A percentile compares a stretch with the other conserved stretches of the same genome.
These are phyloP conservation scores for Staphylotrichum longicolle DNA, from an alignment of 495 filamentous ascomycete species.

Conservation along the genomic window DNA sequence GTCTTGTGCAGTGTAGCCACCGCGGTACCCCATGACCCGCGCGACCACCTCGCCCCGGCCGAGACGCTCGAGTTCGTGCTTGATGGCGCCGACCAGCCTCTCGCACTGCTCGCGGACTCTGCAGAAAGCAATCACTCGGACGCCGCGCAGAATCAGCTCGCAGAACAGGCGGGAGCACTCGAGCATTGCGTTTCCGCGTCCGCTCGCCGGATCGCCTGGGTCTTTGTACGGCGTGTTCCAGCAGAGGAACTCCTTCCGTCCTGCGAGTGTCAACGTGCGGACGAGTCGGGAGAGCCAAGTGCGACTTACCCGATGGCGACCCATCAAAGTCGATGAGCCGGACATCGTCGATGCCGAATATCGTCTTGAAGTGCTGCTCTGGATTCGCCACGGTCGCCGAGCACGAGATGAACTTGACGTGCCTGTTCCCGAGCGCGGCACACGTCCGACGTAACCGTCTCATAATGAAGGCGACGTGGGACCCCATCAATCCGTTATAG, in stretches of 20 bases:
- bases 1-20: conserved; percentile 94
- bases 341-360: conserved; percentile 84
- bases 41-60: conserved; percentile 70
- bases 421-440: conserved; percentile 83
- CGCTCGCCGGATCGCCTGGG: conserved; percentile 78
- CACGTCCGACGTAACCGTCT: conserved; percentile 83
- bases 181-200: conserved; percentile 74
- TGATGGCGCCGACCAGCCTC: conserved; percentile 74
- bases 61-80: conserved; percentile 67
- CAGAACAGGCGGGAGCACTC: conserved; percentile 90
- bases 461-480: conserved; percentile 95
- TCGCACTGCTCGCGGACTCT: conserved; percentile 86
- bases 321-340: conserved; percentile 85
- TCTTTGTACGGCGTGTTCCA: conserved; percentile 99
- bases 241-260: conserved; percentile 91
- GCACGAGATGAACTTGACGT: conserved; percentile 92
- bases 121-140: conserved; percentile 93
- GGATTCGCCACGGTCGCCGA: conserved; percentile 97
- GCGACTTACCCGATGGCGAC: conserved; percentile 64
- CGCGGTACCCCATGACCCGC: conserved; percentile 92
- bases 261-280: neutral
- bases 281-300: no score
- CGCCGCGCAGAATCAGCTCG: conserved; percentile 82
- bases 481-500: conserved; percentile 92
- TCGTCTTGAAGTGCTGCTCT: conserved; percentile 82